Percentiles rank a stretch among this genome's conserved stretches.
These are phyloP conservation scores for Senna tora DNA, from an alignment of 306 rosid genomes.

Conservation along the genomic window DNA sequence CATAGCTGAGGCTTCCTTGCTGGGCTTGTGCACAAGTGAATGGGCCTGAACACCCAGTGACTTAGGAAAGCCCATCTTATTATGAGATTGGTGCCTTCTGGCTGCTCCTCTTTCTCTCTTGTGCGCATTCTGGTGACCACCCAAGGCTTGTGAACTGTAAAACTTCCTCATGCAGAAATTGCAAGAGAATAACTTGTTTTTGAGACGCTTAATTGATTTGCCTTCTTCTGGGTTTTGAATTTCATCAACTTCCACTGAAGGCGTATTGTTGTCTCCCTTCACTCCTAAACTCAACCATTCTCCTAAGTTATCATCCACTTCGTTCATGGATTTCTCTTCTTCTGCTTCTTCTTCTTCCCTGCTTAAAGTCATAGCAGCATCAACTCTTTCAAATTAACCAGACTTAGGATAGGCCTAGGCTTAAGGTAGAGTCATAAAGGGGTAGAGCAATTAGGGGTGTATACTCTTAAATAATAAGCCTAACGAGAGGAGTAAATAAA, in stretches of 20 bases:
- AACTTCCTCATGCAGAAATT: slow-evolving; percentile 87
- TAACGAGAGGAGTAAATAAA: too few relatives aligned
- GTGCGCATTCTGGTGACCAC: slow-evolving; percentile 97
- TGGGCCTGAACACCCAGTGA: slow-evolving; percentile 65
- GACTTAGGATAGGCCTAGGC: neutral
- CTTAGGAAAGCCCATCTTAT: slow-evolving; percentile 46
- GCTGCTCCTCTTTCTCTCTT: slow-evolving; percentile 87
- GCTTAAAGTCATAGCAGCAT: slow-evolving; percentile 44
- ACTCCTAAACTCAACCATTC: slow-evolving; percentile 72
- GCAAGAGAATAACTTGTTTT: slow-evolving; percentile 73
- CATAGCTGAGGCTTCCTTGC: slow-evolving; percentile 43
- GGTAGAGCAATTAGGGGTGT: slow-evolving; percentile 17
- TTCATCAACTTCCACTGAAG: slow-evolving; percentile 9
- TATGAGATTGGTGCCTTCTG: slow-evolving; percentile 57
- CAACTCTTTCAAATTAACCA: neutral
- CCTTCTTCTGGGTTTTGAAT: slow-evolving; percentile 24
- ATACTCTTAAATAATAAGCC: slow-evolving; percentile 48
- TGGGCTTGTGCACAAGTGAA: slow-evolving; percentile 58
- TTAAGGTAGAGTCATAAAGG: slow-evolving; percentile 30
- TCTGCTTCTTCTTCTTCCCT: slow-evolving; percentile 33
- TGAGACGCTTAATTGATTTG: slow-evolving; percentile 40
- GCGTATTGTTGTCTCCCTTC: slow-evolving; percentile 35
- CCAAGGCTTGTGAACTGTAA: slow-evolving; percentile 92
- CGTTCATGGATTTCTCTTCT: slow-evolving; percentile 30
- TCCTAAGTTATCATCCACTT: slow-evolving; percentile 42